A percentile compares a stretch with the other conserved stretches of the same genome.
Conservation (phyloP, 805 yeast genomes). For the Wickerhamomyces strasburgensis region DNA sequence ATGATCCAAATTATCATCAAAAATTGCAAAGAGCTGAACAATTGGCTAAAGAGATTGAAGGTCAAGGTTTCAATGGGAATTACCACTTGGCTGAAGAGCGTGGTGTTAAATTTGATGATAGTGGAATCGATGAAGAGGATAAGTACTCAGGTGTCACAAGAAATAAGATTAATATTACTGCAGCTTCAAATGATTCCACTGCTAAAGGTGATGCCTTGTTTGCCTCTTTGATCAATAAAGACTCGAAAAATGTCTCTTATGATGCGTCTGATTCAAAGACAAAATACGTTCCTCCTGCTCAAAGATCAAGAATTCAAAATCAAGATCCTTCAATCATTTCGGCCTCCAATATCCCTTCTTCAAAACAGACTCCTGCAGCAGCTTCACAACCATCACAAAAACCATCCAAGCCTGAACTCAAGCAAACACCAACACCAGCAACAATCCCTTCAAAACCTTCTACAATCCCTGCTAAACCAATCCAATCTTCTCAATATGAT, state of each 20-base stretch:
- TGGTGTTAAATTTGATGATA: constrained; percentile 69
- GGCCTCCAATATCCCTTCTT: constrained; percentile 30
- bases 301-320: constrained; percentile 38
- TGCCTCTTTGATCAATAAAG: constrained; percentile 24
- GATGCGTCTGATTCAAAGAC: constrained; percentile 29
- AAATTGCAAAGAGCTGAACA: constrained; percentile 66
- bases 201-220: constrained; percentile 24
- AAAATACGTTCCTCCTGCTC: constrained; percentile 52
- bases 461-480: constrained; percentile 20
- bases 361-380: constrained; percentile 3
- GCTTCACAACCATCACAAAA: constrained; percentile 1
- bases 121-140: constrained; percentile 92
- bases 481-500: constrained; percentile 5
- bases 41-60: constrained; percentile 80
- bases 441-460: constrained; percentile 27
- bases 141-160: constrained; percentile 81
- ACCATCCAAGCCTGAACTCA: neutral
- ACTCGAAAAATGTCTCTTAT: constrained; percentile 37
- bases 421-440: constrained; percentile 11
- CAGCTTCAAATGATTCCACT: constrained; percentile 2
- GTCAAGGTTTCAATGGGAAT: constrained; percentile 57
- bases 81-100: constrained; percentile 90
- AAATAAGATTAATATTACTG: constrained; percentile 1
- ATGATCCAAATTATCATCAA: constrained; percentile 67
- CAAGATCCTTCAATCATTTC: constrained; percentile 66